phyloP scores from a whole-genome alignment of 2,329 filamentous ascomycete genomes.

The Colletotrichum viniferum region DNA sequence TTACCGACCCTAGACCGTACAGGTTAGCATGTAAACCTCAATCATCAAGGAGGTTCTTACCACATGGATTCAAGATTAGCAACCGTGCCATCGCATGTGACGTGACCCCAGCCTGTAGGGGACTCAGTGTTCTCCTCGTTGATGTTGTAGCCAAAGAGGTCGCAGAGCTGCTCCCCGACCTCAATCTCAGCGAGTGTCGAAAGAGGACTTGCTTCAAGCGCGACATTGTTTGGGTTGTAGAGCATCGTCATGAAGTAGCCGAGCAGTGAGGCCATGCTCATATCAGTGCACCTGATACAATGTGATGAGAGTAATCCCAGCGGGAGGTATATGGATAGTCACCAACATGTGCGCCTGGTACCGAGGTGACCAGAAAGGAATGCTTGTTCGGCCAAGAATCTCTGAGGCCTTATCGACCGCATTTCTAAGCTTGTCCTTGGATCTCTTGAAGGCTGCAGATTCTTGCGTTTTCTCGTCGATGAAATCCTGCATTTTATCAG shows the following conservation, averaged over 20 bases:
- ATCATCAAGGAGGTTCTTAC: constrained; percentile 22
- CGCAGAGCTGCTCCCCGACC: constrained; percentile 48
- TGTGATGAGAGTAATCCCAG: neutral
- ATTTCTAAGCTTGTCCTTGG: constrained; percentile 35
- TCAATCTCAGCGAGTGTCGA: constrained; percentile 47
- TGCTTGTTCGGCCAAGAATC: constrained; percentile 44
- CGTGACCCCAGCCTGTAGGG: constrained; percentile 45
- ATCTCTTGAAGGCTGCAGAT: constrained; percentile 35
- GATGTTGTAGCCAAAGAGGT: constrained; percentile 48
- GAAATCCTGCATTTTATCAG: constrained; percentile 28
- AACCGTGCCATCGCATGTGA: constrained; percentile 49
- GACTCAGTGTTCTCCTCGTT: constrained; percentile 26
- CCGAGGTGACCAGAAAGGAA: constrained; percentile 51
- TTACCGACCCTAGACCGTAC: neutral
- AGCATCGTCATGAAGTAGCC: constrained; percentile 55
- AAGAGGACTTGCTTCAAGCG: constrained; percentile 49
- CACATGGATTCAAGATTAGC: constrained; percentile 55
- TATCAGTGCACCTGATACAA: constrained; percentile 34
- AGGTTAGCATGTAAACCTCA: constrained; percentile 6
- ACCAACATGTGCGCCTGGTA: constrained; percentile 52
- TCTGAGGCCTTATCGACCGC: constrained; percentile 38
- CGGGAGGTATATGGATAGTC: neutral
- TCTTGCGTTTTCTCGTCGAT: constrained; percentile 38
- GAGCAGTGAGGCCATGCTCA: constrained; percentile 46
- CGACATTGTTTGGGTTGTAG: constrained; percentile 55